Conservation (phyloP, 495 filamentous ascomycete genomes). For the Astrothelium macrocarpum region DNA sequence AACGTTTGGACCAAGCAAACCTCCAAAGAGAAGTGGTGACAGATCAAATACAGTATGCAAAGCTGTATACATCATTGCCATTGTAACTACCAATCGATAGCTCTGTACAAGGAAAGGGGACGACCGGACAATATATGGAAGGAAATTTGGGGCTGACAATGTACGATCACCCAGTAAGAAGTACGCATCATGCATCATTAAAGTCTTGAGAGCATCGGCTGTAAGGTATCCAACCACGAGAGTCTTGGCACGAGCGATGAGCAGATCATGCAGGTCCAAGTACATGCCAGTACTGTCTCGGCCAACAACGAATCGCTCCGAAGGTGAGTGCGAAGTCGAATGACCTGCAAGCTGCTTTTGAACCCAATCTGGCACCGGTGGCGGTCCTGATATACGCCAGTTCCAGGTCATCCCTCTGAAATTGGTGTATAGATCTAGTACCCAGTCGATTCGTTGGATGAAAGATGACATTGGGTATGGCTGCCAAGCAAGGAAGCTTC, state of each 20-base stretch:
- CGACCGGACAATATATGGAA: conserved; percentile 30
- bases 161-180: conserved; percentile 45
- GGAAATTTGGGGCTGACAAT: conserved; percentile 38
- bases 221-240: conserved; percentile 49
- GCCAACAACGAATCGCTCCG: conserved; percentile 11
- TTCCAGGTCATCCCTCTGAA: conserved; percentile 74
- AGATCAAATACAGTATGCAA: conserved; percentile 47
- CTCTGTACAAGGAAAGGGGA: conserved; percentile 33
- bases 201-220: conserved; percentile 55
- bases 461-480: conserved; percentile 52
- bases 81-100: conserved; percentile 43
- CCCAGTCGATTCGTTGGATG: conserved; percentile 60
- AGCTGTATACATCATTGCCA: conserved; percentile 43
- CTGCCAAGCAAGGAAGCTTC: conserved; percentile 53
- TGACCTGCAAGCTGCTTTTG: conserved; percentile 33
- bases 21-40: conserved; percentile 46
- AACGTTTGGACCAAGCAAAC: conserved; percentile 39
- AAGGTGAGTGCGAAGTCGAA: conserved; percentile 14
- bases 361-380: conserved; percentile 46
- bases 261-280: conserved; percentile 34
- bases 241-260: conserved; percentile 38
- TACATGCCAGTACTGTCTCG: conserved; percentile 24
- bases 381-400: conserved; percentile 52
- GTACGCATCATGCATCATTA: conserved; percentile 66
- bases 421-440: conserved; percentile 54